Evolutionary conservation across 768 basidiomycete species (phyloP).

Genomic region (Dendrothele bispora): DNA sequence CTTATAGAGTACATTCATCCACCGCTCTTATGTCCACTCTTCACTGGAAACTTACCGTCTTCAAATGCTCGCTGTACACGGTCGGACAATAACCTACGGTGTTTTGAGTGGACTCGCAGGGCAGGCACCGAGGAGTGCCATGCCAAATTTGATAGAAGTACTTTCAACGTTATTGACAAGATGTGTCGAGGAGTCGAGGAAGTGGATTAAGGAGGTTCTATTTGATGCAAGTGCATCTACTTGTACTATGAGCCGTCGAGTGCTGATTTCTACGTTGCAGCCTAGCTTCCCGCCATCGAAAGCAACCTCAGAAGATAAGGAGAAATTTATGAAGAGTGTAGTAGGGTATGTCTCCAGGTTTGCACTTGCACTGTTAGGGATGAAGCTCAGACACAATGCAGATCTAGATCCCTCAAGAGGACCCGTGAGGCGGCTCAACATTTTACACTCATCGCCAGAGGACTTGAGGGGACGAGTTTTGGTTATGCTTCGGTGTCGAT

Average conservation of each 20-base stretch:
- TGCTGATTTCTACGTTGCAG: slow-evolving; percentile 33
- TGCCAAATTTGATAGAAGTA: slow-evolving; percentile 83
- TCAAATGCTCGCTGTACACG: slow-evolving; percentile 52
- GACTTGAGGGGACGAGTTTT: slow-evolving; percentile 82
- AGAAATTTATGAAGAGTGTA: slow-evolving; percentile 72
- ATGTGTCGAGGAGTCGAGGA: slow-evolving; percentile 50
- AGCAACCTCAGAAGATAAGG: slow-evolving; percentile 74
- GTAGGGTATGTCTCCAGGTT: slow-evolving; percentile 47
- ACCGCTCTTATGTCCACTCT: slow-evolving; percentile 63
- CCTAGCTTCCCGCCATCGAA: slow-evolving; percentile 73
- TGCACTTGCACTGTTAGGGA: background rate
- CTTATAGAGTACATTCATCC: slow-evolving; percentile 61
- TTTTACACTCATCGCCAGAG: slow-evolving; percentile 82
- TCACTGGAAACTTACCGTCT: slow-evolving; percentile 57
- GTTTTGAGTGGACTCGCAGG: slow-evolving; percentile 81
- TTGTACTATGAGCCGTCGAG: no score
- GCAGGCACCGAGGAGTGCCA: slow-evolving; percentile 78
- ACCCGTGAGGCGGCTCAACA: slow-evolving; percentile 86
- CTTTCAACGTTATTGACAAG: slow-evolving; percentile 66
- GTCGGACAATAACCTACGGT: slow-evolving; percentile 69
- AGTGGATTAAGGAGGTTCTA: slow-evolving; percentile 76
- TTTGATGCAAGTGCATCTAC: slow-evolving; percentile 50
- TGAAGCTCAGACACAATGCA: slow-evolving; percentile 22
- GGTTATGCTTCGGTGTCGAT: slow-evolving; percentile 66
- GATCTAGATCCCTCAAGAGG: slow-evolving; percentile 69